These are phyloP conservation scores for Hyaloperonospora brassicae DNA, from an alignment of 352 stramenopile genomes.

Conservation along the genomic window DNA sequence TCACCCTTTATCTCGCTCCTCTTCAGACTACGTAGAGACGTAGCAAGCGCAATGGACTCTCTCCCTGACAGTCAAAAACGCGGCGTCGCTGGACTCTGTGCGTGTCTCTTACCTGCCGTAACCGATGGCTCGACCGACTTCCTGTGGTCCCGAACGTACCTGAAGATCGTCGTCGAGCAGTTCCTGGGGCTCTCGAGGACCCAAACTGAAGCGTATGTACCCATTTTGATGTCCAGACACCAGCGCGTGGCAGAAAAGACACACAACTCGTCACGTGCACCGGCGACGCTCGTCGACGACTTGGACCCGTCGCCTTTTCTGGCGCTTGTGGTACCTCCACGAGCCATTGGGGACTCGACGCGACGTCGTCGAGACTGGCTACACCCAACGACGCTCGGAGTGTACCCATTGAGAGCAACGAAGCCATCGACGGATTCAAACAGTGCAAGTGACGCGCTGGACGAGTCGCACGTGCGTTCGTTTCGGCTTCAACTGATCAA, in stretches of 20 bases:
- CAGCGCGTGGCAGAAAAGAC: conserved; percentile 15
- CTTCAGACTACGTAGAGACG: no score
- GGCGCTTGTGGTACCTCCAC: conserved; percentile 39
- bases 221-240: conserved; percentile 48
- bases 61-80: conserved; percentile 56
- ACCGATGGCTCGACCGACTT: conserved; percentile 53
- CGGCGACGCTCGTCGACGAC: conserved; percentile 2
- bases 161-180: conserved; percentile 50
- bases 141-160: conserved; percentile 56
- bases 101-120: conserved; percentile 55
- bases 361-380: background rate
- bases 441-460: conserved; percentile 3
- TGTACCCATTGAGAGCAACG: conserved; percentile 25
- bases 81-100: conserved; percentile 54
- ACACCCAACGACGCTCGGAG: conserved; percentile 24
- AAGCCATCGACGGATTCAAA: background rate
- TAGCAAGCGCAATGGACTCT: conserved; percentile 15
- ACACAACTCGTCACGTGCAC: conserved; percentile 13
- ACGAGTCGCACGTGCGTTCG: conserved; percentile 11
- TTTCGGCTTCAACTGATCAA: conserved; percentile 65
- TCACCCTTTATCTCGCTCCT: no score
- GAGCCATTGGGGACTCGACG: conserved; percentile 3
- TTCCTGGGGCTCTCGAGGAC: conserved; percentile 46
- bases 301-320: conserved; percentile 60
- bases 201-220: conserved; percentile 60